A percentile compares a stretch with the other conserved stretches of the same genome.
Conservation (phyloP, 73 alveolate species). For the Symbiodinium pilosum region DNA sequence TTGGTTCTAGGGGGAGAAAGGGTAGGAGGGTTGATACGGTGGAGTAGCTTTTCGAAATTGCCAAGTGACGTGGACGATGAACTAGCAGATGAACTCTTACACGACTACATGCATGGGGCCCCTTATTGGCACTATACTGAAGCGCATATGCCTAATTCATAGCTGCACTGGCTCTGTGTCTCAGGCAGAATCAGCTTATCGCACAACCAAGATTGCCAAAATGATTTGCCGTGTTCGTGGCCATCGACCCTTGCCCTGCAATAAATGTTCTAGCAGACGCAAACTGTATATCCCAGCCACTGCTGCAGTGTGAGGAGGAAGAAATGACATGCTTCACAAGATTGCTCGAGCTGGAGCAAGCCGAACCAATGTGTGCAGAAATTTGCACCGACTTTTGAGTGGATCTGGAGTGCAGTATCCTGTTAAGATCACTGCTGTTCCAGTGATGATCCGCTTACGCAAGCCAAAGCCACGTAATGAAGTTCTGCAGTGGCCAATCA, state of each 20-base stretch:
- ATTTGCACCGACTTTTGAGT: slow-evolving; percentile 1
- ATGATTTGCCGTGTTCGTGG: not conserved
- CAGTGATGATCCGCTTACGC: slow-evolving; percentile 18
- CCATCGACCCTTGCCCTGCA: not conserved
- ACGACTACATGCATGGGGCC: not conserved
- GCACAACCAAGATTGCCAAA: not conserved
- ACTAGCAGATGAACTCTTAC: too few relatives aligned
- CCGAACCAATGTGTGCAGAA: slow-evolving; percentile 16
- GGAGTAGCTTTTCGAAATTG: too few relatives aligned
- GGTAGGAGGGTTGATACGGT: too few relatives aligned
- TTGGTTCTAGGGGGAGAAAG: too few relatives aligned
- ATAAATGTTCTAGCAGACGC: not conserved
- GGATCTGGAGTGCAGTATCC: not conserved
- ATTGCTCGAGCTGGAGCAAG: not conserved
- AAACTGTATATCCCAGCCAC: not conserved
- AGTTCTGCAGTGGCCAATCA: slow-evolving; percentile 20
- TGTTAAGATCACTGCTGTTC: not conserved
- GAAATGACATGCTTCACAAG: not conserved
- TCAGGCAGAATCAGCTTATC: not conserved
- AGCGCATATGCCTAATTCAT: too few relatives aligned
- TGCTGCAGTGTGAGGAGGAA: not conserved
- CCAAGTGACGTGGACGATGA: too few relatives aligned
- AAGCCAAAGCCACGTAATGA: slow-evolving; percentile 7
- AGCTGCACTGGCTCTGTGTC: not conserved
- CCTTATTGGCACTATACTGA: not conserved